phyloP scores from a whole-genome alignment of 75 land plant genomes.

The Picea sitchensis region DNA sequence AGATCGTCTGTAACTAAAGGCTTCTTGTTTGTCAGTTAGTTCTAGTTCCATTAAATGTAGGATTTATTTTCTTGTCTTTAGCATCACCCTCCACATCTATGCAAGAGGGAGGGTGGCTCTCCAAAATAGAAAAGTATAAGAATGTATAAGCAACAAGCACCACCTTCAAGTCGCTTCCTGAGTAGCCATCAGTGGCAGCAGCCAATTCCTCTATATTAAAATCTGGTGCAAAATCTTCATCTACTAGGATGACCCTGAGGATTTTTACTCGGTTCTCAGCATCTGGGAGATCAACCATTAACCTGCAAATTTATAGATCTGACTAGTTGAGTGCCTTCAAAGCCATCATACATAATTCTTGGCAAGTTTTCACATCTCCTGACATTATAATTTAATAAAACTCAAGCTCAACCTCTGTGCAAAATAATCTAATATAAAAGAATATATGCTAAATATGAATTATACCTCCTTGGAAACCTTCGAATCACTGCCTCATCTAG shows the following conservation, averaged over 20 bases:
- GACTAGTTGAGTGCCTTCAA: background rate
- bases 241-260: conserved; percentile 39
- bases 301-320: conserved; percentile 17
- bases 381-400: background rate
- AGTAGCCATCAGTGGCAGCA: conserved; percentile 45
- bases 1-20: background rate
- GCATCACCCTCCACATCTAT: background rate
- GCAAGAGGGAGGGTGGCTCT: background rate
- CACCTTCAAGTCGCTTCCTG: conserved; percentile 57
- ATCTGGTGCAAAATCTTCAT: conserved; percentile 33
- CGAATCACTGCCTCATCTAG: conserved; percentile 56
- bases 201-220: conserved; percentile 40
- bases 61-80: background rate
- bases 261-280: conserved; percentile 45
- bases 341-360: background rate
- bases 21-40: background rate
- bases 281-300: conserved; percentile 49
- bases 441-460: background rate
- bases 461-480: conserved; percentile 48
- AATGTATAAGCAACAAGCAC: background rate
- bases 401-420: background rate
- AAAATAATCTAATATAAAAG: background rate
- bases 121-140: background rate
- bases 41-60: background rate
- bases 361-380: background rate